phyloP scores from a whole-genome alignment of 371 early-diverging fungal species.

The Syncephalastrum monosporum region DNA sequence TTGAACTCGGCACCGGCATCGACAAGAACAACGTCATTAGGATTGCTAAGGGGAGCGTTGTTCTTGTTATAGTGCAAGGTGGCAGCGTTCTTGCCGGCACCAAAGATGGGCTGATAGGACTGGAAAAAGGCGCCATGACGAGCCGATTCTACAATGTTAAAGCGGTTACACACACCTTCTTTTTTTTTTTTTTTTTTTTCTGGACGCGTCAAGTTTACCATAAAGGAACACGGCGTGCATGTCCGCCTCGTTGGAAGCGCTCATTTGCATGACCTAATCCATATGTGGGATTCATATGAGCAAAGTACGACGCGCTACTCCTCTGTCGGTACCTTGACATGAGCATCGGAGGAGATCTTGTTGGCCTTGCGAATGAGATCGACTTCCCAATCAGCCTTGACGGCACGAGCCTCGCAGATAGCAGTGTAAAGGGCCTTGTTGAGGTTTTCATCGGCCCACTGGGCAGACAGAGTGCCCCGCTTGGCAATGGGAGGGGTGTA shows the following conservation, averaged over 20 bases:
- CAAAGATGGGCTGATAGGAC: slow-evolving; percentile 88
- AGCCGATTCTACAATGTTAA: slow-evolving; percentile 42
- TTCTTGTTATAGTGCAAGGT: slow-evolving; percentile 85
- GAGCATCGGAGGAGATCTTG: slow-evolving; percentile 77
- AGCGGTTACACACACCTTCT: too few relatives aligned
- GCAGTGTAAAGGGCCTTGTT: slow-evolving; percentile 50
- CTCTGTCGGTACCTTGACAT: slow-evolving; percentile 44
- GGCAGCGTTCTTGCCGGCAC: slow-evolving; percentile 76
- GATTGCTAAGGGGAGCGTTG: slow-evolving; percentile 45
- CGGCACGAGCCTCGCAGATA: slow-evolving; percentile 74
- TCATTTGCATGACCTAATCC: slow-evolving; percentile 64
- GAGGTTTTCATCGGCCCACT: slow-evolving; percentile 25
- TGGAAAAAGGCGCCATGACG: slow-evolving; percentile 72
- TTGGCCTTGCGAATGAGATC: slow-evolving; percentile 75
- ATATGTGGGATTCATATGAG: neutral
- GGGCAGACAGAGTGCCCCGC: slow-evolving; percentile 4
- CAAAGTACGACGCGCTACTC: neutral
- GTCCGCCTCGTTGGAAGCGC: slow-evolving; percentile 54
- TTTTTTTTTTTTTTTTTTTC: neutral
- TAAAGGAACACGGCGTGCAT: slow-evolving; percentile 79
- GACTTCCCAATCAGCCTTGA: slow-evolving; percentile 79
- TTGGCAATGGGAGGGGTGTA: slow-evolving; percentile 37
- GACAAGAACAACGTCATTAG: slow-evolving; percentile 65
- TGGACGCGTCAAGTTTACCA: slow-evolving; percentile 15
- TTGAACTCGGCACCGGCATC: slow-evolving; percentile 87